Conservation (phyloP, 768 basidiomycete species). For the Boletus edulis region DNA sequence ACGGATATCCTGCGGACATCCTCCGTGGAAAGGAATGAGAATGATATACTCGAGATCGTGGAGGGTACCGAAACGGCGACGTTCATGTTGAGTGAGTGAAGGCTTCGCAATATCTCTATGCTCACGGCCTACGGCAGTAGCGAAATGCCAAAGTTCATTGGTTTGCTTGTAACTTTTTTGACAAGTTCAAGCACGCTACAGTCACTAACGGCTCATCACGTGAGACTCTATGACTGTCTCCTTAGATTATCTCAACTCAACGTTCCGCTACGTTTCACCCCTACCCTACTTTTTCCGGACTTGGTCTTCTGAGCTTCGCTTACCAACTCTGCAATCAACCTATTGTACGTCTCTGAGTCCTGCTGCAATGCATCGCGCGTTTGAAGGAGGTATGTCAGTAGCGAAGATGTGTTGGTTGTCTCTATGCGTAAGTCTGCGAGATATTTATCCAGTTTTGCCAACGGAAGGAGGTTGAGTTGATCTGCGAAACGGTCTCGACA, state of each 20-base stretch:
- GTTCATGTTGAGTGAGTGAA: slow-evolving; percentile 58
- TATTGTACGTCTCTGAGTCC: slow-evolving; percentile 87
- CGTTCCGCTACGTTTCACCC: slow-evolving; percentile 49
- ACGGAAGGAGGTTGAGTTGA: slow-evolving; percentile 66
- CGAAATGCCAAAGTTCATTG: background rate
- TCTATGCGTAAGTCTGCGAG: slow-evolving; percentile 67
- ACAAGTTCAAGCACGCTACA: background rate
- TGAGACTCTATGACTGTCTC: background rate
- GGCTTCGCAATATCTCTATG: background rate
- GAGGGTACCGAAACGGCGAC: slow-evolving; percentile 88
- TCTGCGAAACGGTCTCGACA: slow-evolving; percentile 42
- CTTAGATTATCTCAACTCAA: slow-evolving; percentile 27
- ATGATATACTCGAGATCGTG: slow-evolving; percentile 79
- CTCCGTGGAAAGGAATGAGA: slow-evolving; percentile 86
- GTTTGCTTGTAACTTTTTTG: too few species aligned
- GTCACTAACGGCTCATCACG: slow-evolving; percentile 13
- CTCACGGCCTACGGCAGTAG: background rate
- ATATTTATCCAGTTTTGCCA: slow-evolving; percentile 61
- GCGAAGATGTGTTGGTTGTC: slow-evolving; percentile 69
- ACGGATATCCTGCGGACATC: slow-evolving; percentile 95
- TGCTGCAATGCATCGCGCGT: slow-evolving; percentile 79
- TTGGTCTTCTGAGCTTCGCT: slow-evolving; percentile 86
- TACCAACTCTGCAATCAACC: slow-evolving; percentile 88
- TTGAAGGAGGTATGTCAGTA: slow-evolving; percentile 82
- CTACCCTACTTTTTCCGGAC: slow-evolving; percentile 53